Conservation (phyloP, 2,329 filamentous ascomycete genomes). For the Rosellinia necatrix region DNA sequence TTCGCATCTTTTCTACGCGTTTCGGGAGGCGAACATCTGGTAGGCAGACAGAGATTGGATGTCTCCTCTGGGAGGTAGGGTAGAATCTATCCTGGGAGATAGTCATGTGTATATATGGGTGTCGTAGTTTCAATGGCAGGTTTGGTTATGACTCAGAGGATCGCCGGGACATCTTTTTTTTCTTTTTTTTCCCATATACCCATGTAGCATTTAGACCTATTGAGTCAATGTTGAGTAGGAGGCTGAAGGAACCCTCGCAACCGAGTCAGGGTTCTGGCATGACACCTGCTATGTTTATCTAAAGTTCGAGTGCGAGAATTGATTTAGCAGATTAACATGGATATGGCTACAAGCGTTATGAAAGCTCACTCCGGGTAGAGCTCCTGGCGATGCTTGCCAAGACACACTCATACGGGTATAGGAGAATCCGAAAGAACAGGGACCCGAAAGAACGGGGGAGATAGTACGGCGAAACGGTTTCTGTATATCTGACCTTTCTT, state of each 20-base stretch:
- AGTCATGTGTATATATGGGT: not conserved
- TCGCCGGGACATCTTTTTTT: slow-evolving; percentile 7
- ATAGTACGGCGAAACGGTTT: too few relatives aligned
- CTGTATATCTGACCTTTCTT: too few relatives aligned
- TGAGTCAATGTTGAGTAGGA: not conserved
- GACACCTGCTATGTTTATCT: not conserved
- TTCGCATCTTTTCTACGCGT: too few relatives aligned
- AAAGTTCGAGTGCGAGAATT: not conserved
- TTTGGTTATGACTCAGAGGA: not conserved
- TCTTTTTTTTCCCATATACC: too few relatives aligned
- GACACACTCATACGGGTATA: too few relatives aligned
- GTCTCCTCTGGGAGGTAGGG: not conserved
- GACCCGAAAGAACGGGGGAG: too few relatives aligned
- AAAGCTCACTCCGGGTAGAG: too few relatives aligned
- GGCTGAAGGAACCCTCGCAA: not conserved
- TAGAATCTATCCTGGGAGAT: not conserved
- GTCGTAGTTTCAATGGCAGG: not conserved
- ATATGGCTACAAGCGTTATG: too few relatives aligned
- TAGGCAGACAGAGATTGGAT: not conserved
- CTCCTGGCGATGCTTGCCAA: too few relatives aligned
- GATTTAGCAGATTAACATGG: not conserved
- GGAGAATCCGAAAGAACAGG: too few relatives aligned
- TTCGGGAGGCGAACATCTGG: too few relatives aligned
- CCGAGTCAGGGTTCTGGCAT: not conserved
- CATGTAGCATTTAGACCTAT: slow-evolving; percentile 15